Evolutionary conservation across 1,284 basidiomycete genomes (phyloP), one percentile per base, ranked within the genome.

Genomic region (Cryptococcus hybrid): DNA sequence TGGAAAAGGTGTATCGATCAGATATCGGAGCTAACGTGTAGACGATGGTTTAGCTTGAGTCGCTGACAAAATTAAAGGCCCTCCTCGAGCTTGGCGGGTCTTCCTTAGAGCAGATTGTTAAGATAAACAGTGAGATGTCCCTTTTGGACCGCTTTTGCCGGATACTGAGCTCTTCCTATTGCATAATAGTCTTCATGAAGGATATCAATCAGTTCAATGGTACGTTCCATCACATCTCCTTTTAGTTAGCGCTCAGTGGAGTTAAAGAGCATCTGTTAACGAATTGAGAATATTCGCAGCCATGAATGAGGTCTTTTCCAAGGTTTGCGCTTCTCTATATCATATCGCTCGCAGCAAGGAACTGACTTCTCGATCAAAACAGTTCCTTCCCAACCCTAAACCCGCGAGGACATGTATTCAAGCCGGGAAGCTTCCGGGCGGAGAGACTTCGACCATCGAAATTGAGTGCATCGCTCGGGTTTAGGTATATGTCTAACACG

Each of bases 21-120:
- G 24, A 24, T 24, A 24, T 24, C 24, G 24, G 24, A 24, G 24
- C 24, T 24, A 24, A 24, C 24, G 24, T 35, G 36, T 42, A 44
- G 24, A 24, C 24, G 24, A 24, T 24, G 24, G 24, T 24, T 24
- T 24, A 24, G 24, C 24, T 24, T 24, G 24, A 24, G n/a, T n/a
- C 51, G 9, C 47, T 67, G 9, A 52, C 55, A 38, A 66, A 66
- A 52, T 53, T 71, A 18, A 63, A 63, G 34, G 62, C 65, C 36
- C 66, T 71, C 15, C 66, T 71, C n/a, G 66, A 71, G 55, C 63
- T 69, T 18, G 47, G 64, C 12, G 69, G 69, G 3, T 64, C 64
- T 2, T 64, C 89, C 59, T 90, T 92, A 82, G 86, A 91, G 80
- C 90, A 92, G 81, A 88, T 89, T 62, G 70, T 90, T 81, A 92